A percentile compares a stretch with the other conserved stretches of the same genome.
phyloP scores from a whole-genome alignment of 352 stramenopile genomes.

The Globisporangium paroecandrum region DNA sequence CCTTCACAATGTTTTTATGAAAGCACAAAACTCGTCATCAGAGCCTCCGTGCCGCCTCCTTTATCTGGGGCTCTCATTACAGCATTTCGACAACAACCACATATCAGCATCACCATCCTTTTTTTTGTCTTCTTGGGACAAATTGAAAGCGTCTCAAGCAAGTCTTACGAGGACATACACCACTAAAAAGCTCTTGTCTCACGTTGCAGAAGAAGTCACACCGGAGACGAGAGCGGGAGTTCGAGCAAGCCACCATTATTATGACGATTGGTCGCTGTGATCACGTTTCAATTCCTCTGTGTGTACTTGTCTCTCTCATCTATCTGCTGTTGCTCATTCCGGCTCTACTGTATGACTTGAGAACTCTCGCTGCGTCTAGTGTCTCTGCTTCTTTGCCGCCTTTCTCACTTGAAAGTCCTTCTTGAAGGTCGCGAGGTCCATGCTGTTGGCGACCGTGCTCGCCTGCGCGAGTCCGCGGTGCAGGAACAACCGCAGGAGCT shows the following conservation, averaged over 20 bases:
- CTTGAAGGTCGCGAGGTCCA: slow-evolving; percentile 57
- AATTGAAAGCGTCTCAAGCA: neutral
- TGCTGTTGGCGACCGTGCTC: slow-evolving; percentile 74
- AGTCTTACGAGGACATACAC: neutral
- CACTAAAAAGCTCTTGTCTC: neutral
- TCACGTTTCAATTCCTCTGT: neutral
- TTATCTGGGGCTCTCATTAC: neutral
- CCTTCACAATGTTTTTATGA: neutral
- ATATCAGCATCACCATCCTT: too few species aligned
- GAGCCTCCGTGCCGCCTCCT: neutral
- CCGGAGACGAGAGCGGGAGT: neutral
- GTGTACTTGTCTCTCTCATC: neutral
- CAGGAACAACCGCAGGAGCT: slow-evolving; percentile 77
- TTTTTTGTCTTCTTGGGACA: neutral
- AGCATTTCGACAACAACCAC: too few species aligned
- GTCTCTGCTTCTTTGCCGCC: slow-evolving; percentile 21
- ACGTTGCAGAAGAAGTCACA: neutral
- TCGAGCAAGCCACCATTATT: neutral
- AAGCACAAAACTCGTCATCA: neutral
- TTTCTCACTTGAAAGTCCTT: slow-evolving; percentile 26
- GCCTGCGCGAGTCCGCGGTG: slow-evolving; percentile 74
- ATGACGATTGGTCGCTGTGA: neutral
- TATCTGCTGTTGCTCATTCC: neutral
- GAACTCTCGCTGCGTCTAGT: slow-evolving; percentile 1
- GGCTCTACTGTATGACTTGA: neutral